Evolutionary conservation across 768 basidiomycete species (phyloP).

Genomic region (Strobilomyces echinocephalus): DNA sequence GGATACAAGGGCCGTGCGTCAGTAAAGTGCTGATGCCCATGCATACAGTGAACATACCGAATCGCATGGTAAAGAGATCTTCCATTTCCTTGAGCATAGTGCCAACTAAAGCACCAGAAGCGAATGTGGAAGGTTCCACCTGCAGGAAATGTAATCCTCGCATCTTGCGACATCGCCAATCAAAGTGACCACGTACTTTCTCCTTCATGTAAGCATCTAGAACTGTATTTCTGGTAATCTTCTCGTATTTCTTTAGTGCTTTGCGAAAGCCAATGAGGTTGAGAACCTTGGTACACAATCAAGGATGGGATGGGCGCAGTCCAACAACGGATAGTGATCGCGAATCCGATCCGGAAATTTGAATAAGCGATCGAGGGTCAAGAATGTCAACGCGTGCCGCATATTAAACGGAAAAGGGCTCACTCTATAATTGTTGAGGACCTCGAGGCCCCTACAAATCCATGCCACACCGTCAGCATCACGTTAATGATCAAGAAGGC

Average conservation of each 20-base stretch:
- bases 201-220: slow-evolving; percentile 78
- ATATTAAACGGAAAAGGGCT: background rate
- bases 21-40: background rate
- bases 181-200: slow-evolving; percentile 41
- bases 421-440: slow-evolving; percentile 86
- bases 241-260: slow-evolving; percentile 82
- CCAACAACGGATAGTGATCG: background rate
- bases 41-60: slow-evolving; percentile 47
- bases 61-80: slow-evolving; percentile 65
- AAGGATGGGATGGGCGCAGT: background rate
- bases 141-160: slow-evolving; percentile 19
- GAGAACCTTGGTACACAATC: slow-evolving; percentile 48
- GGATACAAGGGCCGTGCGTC: background rate
- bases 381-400: background rate
- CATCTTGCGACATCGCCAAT: background rate
- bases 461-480: background rate
- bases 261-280: slow-evolving; percentile 90
- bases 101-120: slow-evolving; percentile 55
- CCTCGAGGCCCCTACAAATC: slow-evolving; percentile 60
- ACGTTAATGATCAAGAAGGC: background rate
- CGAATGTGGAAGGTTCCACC: slow-evolving; percentile 67
- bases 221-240: slow-evolving; percentile 65
- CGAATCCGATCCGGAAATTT: background rate
- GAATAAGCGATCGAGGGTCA: background rate
- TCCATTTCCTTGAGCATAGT: slow-evolving; percentile 75